phyloP scores from a whole-genome alignment of 495 filamentous ascomycete species.

The Aspergillus baeticus region DNA sequence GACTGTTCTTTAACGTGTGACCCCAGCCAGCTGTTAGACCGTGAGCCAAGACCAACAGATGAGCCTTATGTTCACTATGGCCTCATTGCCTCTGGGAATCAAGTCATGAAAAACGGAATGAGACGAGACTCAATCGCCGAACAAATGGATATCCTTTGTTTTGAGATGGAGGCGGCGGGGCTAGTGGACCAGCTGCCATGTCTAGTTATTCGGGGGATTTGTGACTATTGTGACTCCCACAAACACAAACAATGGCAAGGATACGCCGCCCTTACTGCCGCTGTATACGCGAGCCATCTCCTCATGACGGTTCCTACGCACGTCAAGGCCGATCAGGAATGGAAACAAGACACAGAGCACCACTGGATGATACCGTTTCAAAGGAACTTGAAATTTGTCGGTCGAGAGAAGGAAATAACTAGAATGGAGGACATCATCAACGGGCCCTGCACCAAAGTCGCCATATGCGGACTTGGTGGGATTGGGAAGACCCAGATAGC shows the following conservation, averaged over 20 bases:
- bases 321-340: neutral
- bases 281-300: conserved; percentile 29
- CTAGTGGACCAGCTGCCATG: conserved; percentile 1
- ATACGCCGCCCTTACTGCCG: conserved; percentile 23
- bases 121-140: conserved; percentile 19
- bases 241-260: conserved; percentile 37
- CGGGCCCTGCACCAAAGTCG: conserved; percentile 15
- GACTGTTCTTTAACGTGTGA: conserved; percentile 26
- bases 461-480: conserved; percentile 36
- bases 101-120: conserved; percentile 17
- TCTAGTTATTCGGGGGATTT: neutral
- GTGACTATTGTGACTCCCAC: conserved; percentile 18
- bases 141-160: conserved; percentile 32
- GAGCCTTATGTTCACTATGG: conserved; percentile 19
- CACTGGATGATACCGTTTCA: too few species aligned
- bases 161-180: conserved; percentile 41
- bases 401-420: too few species aligned
- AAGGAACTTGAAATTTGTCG: too few species aligned
- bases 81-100: conserved; percentile 21
- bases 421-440: too few species aligned
- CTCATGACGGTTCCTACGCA: conserved; percentile 19
- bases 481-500: conserved; percentile 46
- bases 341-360: neutral
- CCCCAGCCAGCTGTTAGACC: neutral
- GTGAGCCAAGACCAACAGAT: conserved; percentile 8